These are phyloP conservation scores for Globisporangium nodosum DNA, from an alignment of 352 stramenopile genomes.

Conservation along the genomic window DNA sequence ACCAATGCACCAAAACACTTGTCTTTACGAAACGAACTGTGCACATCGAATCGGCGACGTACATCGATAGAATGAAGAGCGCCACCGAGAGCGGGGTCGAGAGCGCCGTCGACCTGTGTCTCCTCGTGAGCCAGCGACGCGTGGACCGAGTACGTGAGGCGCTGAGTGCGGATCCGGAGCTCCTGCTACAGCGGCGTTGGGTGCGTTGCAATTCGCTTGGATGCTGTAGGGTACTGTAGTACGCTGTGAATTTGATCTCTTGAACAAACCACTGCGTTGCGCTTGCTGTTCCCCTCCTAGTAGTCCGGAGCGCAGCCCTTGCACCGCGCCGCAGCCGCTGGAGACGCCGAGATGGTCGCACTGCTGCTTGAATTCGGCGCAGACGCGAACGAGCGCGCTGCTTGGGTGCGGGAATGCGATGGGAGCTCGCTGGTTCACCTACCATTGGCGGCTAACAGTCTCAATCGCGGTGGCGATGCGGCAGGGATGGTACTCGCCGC, in stretches of 20 bases:
- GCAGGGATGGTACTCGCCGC: slow-evolving; percentile 71
- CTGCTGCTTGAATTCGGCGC: slow-evolving; percentile 45
- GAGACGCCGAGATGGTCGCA: slow-evolving; percentile 32
- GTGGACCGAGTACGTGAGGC: slow-evolving; percentile 22
- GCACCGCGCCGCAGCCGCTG: slow-evolving; percentile 52
- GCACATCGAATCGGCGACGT: too few species aligned
- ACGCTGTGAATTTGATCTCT: background rate
- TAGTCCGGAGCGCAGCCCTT: slow-evolving; percentile 61
- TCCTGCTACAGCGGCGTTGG: slow-evolving; percentile 55
- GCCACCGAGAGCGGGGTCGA: too few species aligned
- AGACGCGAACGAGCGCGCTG: slow-evolving; percentile 46
- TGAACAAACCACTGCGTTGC: background rate
- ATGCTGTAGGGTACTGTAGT: too few species aligned
- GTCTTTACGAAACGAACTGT: too few species aligned
- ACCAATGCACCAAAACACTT: too few species aligned
- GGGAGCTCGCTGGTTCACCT: background rate
- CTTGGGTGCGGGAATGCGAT: slow-evolving; percentile 36
- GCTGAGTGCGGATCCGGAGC: slow-evolving; percentile 24
- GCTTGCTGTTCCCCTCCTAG: background rate
- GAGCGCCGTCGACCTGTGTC: slow-evolving; percentile 33
- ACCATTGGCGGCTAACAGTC: background rate
- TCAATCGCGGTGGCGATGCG: background rate
- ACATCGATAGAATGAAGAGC: too few species aligned
- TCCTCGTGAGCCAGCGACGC: slow-evolving; percentile 47
- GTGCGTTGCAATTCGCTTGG: slow-evolving; percentile 17